Evolutionary conservation across 1,139 yeast species (phyloP), one percentile per base, ranked within the genome.

Genomic region (Chernovozyma aurita): DNA sequence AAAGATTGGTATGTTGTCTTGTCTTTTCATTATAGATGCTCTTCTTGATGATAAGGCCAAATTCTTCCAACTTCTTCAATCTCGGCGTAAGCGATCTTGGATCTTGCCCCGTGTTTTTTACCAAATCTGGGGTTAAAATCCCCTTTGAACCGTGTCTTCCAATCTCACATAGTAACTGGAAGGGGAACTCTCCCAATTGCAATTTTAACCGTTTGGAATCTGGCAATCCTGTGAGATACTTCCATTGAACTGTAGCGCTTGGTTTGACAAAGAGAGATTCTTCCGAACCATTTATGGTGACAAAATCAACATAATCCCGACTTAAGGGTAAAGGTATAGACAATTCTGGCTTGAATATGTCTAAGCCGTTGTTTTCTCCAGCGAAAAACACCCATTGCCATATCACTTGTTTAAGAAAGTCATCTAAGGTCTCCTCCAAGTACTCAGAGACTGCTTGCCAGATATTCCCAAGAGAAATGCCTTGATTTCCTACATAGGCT

Each of bases 61-160:
- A 53, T 13, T 67, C 74, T 40, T 70, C 76, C 22, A 83, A 55
- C 34, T 70, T 68, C 46, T 74, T 76, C 37, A 81, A 62, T 45
- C 92, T 65, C 2, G 78, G 66, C 0, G 88, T 79, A 29, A 81
- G 61, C 37, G 88, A 80, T 42, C 90, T 65, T n/a, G 81, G 76
- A 49, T 83, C 92, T 55, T 83, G 92, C 5, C 73, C 74, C 0
- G 87, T 76, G 13, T 61, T 64, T 30, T 64, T 63, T 4, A 78
- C 72, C 41, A 83, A 59, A 21, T 76, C 77, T 24, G 77, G 63
- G 0, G 88, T 73, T 39, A 73, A 68, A 11, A 81, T 73, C 9
- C 92, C 92, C 2, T 54, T 48, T 0, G 65, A 59, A 17, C 78
- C 79, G 28, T 72, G 53, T 41, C 68, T 72, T 0, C 87, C 84